These are phyloP conservation scores for Oryza rufipogon DNA, from an alignment of 176 grass and related monocot genomes.

Conservation along the genomic window DNA sequence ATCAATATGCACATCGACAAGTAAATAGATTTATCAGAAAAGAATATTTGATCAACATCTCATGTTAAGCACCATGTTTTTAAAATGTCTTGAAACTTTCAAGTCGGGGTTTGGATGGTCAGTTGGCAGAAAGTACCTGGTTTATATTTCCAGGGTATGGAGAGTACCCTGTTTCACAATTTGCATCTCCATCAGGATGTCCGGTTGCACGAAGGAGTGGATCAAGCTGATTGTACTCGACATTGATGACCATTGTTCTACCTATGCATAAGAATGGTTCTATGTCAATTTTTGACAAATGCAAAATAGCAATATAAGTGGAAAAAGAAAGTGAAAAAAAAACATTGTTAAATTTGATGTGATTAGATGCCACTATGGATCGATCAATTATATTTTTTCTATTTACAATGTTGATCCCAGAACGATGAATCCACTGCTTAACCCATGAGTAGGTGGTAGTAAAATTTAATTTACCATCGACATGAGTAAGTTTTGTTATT, in stretches of 20 bases:
- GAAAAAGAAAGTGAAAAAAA: slow-evolving; percentile 18
- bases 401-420: not conserved
- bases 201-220: slow-evolving; percentile 87
- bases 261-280: slow-evolving; percentile 51
- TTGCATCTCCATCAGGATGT: slow-evolving; percentile 92
- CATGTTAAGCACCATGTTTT: slow-evolving; percentile 30
- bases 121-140: slow-evolving; percentile 64
- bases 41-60: slow-evolving; percentile 7
- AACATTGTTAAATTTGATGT: not conserved
- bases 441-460: slow-evolving; percentile 10
- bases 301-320: not conserved
- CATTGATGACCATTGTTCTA: slow-evolving; percentile 96
- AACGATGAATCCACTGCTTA: not conserved
- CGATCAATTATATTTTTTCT: not conserved
- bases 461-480: slow-evolving; percentile 66
- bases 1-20: not conserved
- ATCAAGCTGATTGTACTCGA: slow-evolving; percentile 99
- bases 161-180: slow-evolving; percentile 87
- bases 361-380: not conserved
- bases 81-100: not conserved
- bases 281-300: slow-evolving; percentile 1
- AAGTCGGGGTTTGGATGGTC: not conserved
- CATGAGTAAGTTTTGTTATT: slow-evolving; percentile 95
- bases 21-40: not conserved
- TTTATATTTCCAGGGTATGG: slow-evolving; percentile 99